Evolutionary conservation across 306 rosid genomes (phyloP).

Genomic region (Hippophae rhamnoides): DNA sequence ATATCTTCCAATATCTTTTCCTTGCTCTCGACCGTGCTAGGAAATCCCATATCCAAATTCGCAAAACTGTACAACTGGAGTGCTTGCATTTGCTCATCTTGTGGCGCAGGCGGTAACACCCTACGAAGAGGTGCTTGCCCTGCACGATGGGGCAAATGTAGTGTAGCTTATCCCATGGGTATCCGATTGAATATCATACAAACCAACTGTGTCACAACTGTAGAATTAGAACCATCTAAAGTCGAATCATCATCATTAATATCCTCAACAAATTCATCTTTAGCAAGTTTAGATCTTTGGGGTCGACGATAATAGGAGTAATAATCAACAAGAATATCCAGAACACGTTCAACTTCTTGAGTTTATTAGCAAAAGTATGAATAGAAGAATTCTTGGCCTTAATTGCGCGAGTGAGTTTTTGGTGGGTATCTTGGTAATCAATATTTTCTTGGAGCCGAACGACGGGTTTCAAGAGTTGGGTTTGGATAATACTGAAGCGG

Average conservation of each 20-base stretch:
- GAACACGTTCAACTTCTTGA: constrained; percentile 75
- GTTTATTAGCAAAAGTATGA: constrained; percentile 65
- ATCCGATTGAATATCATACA: constrained; percentile 62
- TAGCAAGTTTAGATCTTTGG: constrained; percentile 33
- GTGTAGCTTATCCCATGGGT: constrained; percentile 85
- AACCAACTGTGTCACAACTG: constrained; percentile 55
- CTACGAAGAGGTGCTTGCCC: constrained; percentile 79
- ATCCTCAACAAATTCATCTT: constrained; percentile 37
- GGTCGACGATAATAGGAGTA: constrained; percentile 62
- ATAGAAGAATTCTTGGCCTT: constrained; percentile 43
- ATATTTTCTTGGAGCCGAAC: constrained; percentile 89
- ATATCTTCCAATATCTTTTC: constrained; percentile 61
- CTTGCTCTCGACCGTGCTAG: constrained; percentile 43
- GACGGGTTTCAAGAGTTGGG: constrained; percentile 76
- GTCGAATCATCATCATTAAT: not conserved
- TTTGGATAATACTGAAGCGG: constrained; percentile 53
- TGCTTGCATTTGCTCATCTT: constrained; percentile 92
- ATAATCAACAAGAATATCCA: constrained; percentile 79
- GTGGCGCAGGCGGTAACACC: constrained; percentile 88
- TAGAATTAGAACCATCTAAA: constrained; percentile 13
- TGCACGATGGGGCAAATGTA: constrained; percentile 87
- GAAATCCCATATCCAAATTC: constrained; percentile 79
- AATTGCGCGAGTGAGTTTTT: constrained; percentile 54
- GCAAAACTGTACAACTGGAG: constrained; percentile 81
- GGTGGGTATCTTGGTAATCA: constrained; percentile 71